Percentiles rank a stretch among this genome's conserved stretches.
phyloP scores from a whole-genome alignment of 2,329 filamentous ascomycete species.

The Diaporthe eres region DNA sequence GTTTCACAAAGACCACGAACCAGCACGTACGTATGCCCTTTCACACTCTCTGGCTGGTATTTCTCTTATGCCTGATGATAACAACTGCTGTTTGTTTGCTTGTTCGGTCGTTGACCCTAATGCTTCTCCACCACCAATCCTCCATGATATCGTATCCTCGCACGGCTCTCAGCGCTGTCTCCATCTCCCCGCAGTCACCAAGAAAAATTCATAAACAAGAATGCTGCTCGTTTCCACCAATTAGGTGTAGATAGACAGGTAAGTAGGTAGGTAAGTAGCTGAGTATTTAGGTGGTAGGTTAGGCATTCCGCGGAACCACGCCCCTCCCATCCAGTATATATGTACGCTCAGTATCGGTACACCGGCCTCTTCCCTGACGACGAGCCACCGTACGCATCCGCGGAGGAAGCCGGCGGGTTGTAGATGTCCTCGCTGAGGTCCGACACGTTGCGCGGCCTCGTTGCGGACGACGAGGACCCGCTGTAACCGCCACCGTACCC shows the following conservation, averaged over 20 bases:
- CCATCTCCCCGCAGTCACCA: no score
- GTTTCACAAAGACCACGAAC: not conserved
- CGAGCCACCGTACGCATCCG: constrained; percentile 24
- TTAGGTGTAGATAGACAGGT: not conserved
- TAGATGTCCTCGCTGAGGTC: constrained; percentile 36
- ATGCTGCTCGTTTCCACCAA: not conserved
- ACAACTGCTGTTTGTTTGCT: constrained; percentile 9
- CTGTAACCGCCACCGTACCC: not conserved
- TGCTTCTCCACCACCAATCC: not conserved
- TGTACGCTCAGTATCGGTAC: constrained; percentile 42
- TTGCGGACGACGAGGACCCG: constrained; percentile 3
- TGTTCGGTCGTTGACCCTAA: not conserved
- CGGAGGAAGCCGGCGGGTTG: not conserved
- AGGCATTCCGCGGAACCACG: not conserved
- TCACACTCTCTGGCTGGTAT: constrained; percentile 22
- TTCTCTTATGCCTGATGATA: constrained; percentile 26
- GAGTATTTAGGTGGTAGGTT: not conserved
- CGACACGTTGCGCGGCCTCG: constrained; percentile 37
- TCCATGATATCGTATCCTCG: not conserved
- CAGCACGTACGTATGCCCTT: not conserved
- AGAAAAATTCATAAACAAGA: constrained; percentile 15
- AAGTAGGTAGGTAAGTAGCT: not conserved
- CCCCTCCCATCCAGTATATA: not conserved
- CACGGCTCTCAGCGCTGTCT: no score
- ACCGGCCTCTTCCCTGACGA: constrained; percentile 42